Evolutionary conservation across 2,329 filamentous ascomycete genomes (phyloP).

Genomic region (Colletotrichum graminicola): DNA sequence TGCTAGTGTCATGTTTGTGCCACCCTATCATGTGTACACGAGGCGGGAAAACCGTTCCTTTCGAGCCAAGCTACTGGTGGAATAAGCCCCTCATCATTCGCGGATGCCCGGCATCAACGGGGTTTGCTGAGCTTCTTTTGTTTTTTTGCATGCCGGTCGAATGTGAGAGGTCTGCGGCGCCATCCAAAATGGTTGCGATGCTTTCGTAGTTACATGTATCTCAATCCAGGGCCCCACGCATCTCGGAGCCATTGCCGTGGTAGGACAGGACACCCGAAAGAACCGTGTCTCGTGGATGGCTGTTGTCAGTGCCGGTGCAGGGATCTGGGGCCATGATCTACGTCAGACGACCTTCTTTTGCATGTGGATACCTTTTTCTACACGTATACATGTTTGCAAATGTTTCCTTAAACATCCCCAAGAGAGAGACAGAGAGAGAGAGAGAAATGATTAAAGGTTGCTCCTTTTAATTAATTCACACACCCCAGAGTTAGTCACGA

Average conservation of each 20-base stretch:
- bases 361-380: not conserved
- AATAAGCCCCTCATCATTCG: constrained; percentile 24
- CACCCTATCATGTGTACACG: not conserved
- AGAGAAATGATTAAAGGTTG: not conserved
- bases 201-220: constrained; percentile 2
- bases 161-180: not conserved
- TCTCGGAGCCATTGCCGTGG: constrained; percentile 31
- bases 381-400: not conserved
- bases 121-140: not conserved
- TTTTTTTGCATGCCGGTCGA: not conserved
- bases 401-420: not conserved
- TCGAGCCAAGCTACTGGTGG: constrained; percentile 33
- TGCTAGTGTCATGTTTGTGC: constrained; percentile 2
- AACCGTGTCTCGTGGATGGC: constrained; percentile 25
- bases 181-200: not conserved
- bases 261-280: constrained; percentile 36
- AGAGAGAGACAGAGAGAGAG: not conserved
- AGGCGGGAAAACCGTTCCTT: not conserved
- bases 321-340: constrained; percentile 34
- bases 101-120: constrained; percentile 21
- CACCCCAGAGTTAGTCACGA: constrained; percentile 24
- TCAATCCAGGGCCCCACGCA: constrained; percentile 28
- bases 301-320: constrained; percentile 27
- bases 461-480: constrained; percentile 10
- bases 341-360: constrained; percentile 35